Evolutionary conservation across 2,329 filamentous ascomycete species (phyloP), one percentile per base, ranked within the genome.

Genomic region (Metarhizium robertsii): DNA sequence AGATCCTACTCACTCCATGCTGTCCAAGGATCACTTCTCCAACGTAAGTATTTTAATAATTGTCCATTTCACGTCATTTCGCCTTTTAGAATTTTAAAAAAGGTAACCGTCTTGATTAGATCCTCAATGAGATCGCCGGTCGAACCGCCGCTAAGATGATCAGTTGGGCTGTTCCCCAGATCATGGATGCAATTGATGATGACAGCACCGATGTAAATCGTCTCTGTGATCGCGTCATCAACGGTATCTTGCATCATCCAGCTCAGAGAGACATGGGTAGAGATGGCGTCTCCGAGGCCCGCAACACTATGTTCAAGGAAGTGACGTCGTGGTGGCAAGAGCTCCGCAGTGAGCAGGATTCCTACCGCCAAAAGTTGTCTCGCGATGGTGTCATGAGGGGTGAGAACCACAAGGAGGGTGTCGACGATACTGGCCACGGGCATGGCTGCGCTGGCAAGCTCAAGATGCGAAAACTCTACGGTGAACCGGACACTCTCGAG

Each of bases 21-120:
- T 96, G 53, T 91, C 90, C 57, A 96, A 96, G 75, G 92, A 96
- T 65, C 92, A 96, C 72, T 96, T 96, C 70, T 88, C 87, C 60
- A 95, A 95, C 66, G 77, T 87, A 69, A 71, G 77, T 63, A 25
- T 45, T 11, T 20, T 16, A 2, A n/a, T 16, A 2, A 2, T 46
- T 25, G 5, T 18, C 34, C 10, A 4, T 38, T 8, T 18, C 5
- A 10, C 38, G 3, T 20, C 40, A 29, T 30, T 50, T 10, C 32
- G 13, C 47, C 38, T 32, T 53, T 1, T 2, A 38, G 7, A 50
- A 11, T 40, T n/a, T 45, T 48, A n/a, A 53, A 4, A 38, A 58
- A 59, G 54, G 60, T 57, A 62, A 57, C 30, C n/a, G 11, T 6
- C 2, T 4, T 20, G 3, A 16, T 34, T 57, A 81, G 76, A 77